Evolutionary conservation across 495 filamentous ascomycete species (phyloP).

Genomic region (Penicillium arizonense): DNA sequence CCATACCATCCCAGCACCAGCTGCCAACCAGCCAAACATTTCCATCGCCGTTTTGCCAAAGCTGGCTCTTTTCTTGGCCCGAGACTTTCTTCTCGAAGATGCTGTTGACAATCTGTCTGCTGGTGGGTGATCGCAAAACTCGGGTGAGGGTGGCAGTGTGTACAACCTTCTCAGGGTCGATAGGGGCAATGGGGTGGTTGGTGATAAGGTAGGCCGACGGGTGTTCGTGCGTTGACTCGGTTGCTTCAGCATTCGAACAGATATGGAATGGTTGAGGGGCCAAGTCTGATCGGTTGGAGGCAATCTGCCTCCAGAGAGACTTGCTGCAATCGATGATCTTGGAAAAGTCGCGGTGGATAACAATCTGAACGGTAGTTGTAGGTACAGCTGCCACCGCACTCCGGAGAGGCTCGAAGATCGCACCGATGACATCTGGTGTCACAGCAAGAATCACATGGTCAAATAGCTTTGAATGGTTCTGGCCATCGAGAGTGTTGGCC

Average conservation of each 20-base stretch:
- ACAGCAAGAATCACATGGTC: conserved; percentile 46
- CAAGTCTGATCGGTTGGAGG: neutral
- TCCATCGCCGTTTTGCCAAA: conserved; percentile 50
- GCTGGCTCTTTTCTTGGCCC: neutral
- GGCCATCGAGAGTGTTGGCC: conserved; percentile 2
- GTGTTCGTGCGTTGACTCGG: conserved; percentile 38
- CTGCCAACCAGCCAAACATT: conserved; percentile 53
- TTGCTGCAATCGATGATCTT: conserved; percentile 6
- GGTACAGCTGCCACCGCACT: conserved; percentile 38
- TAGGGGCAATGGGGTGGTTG: conserved; percentile 28
- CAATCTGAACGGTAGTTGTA: conserved; percentile 37
- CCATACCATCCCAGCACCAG: conserved; percentile 68
- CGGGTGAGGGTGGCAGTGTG: conserved; percentile 29
- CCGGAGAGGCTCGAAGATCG: conserved; percentile 42
- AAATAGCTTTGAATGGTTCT: conserved; percentile 8
- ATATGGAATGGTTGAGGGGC: conserved; percentile 22
- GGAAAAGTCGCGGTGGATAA: conserved; percentile 42
- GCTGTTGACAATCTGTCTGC: conserved; percentile 30
- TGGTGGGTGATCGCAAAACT: conserved; percentile 30
- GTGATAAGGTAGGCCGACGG: conserved; percentile 30
- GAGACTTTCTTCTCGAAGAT: conserved; percentile 26
- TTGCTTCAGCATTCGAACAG: conserved; percentile 23
- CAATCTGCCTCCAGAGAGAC: conserved; percentile 2
- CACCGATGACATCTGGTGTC: conserved; percentile 39
- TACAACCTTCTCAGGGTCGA: conserved; percentile 29